phyloP scores from a whole-genome alignment of 345 rosid genomes.

The Eucalyptus coolabah region DNA sequence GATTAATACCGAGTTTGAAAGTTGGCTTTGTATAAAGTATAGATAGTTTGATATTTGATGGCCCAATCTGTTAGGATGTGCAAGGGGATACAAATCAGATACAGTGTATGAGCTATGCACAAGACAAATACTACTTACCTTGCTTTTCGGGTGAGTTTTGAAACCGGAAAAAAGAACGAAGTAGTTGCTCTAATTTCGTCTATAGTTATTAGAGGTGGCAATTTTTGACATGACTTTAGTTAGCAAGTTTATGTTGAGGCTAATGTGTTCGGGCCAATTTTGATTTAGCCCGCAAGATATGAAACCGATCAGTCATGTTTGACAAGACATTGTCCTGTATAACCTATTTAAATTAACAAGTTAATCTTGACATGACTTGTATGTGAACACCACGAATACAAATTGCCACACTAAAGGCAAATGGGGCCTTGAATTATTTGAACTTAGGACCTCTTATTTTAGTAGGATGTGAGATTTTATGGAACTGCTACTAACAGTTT shows the following conservation, averaged over 20 bases:
- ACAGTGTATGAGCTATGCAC: not conserved
- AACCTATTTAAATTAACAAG: not conserved
- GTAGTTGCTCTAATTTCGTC: not conserved
- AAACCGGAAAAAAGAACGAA: too few relatives aligned
- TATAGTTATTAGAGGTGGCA: not conserved
- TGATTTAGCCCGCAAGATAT: not conserved
- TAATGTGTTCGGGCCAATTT: not conserved
- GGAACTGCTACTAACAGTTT: fast-evolving
- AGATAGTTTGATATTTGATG: too few relatives aligned
- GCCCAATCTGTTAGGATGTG: too few relatives aligned
- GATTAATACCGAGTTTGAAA: too few relatives aligned
- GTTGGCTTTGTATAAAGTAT: not conserved
- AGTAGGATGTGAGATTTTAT: too few relatives aligned
- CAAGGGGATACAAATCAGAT: too few relatives aligned
- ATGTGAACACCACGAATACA: fast-evolving
- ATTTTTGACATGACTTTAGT: not conserved
- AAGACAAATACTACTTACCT: not conserved
- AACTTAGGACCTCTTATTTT: too few relatives aligned
- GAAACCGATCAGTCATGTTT: too few relatives aligned
- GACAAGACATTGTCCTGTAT: not conserved
- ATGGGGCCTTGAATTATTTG: too few relatives aligned
- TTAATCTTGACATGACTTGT: not conserved
- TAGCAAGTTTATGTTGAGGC: not conserved
- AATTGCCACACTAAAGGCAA: too few relatives aligned
- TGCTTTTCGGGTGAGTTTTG: not conserved